A percentile compares a stretch with the other conserved stretches of the same genome.
phyloP scores from a whole-genome alignment of 2,329 filamentous ascomycete genomes.

The Neoscytalidium dimidiatum region DNA sequence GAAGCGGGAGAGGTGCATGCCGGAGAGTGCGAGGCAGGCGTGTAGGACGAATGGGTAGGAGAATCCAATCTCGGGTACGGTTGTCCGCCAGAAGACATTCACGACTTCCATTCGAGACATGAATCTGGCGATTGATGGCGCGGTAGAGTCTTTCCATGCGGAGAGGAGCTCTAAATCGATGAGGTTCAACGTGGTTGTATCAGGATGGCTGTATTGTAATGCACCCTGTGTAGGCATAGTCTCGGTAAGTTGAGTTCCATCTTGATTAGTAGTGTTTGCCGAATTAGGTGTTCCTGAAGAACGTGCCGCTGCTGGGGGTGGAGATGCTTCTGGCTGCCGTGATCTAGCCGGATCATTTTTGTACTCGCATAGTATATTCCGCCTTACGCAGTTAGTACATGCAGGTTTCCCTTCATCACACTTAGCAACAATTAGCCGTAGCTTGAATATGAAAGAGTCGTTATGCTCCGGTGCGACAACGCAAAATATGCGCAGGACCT shows the following conservation, averaged over 20 bases:
- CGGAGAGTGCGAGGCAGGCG: background rate
- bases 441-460: background rate
- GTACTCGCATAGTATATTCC: constrained; percentile 28
- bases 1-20: constrained; percentile 1
- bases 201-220: background rate
- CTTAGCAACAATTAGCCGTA: constrained; percentile 9
- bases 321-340: constrained; percentile 18
- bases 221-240: background rate
- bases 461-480: background rate
- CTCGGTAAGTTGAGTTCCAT: background rate
- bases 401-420: constrained; percentile 34
- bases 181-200: background rate
- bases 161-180: background rate
- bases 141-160: background rate
- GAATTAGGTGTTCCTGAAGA: background rate
- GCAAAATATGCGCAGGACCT: background rate
- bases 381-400: constrained; percentile 34
- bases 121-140: background rate
- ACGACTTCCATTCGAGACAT: constrained; percentile 18
- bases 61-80: background rate
- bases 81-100: background rate
- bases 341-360: background rate
- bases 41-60: background rate
- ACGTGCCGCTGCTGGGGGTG: constrained; percentile 19
- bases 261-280: constrained; percentile 5